Conservation (phyloP, 2,329 filamentous ascomycete species). For the Diaporthe citri region DNA sequence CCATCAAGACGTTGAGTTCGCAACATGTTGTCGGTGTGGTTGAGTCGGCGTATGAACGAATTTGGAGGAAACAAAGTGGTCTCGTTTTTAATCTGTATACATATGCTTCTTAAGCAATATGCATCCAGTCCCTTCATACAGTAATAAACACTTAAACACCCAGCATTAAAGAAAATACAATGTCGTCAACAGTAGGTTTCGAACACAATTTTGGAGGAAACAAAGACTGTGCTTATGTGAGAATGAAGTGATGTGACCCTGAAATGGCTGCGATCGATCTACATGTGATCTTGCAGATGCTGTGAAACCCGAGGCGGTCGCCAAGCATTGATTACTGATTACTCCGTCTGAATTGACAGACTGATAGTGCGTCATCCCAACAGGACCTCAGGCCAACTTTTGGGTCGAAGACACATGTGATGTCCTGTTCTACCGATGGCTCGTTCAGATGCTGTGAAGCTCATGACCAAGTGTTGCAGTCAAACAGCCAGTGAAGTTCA, state of each 20-base stretch:
- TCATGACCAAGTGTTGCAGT: background rate
- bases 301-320: background rate
- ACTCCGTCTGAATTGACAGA: background rate
- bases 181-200: no score
- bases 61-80: no score
- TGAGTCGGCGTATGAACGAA: no score
- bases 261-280: background rate
- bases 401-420: background rate
- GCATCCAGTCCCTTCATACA: no score
- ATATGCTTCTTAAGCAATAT: no score
- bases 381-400: no score
- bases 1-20: no score
- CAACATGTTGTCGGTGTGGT: background rate
- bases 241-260: background rate
- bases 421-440: background rate
- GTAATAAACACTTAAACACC: no score
- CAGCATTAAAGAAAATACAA: no score
- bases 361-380: background rate
- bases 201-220: no score
- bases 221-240: background rate
- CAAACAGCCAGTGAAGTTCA: background rate
- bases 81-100: no score
- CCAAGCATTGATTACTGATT: background rate
- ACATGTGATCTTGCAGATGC: background rate
- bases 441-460: background rate